Evolutionary conservation across 2,329 filamentous ascomycete genomes (phyloP).

Genomic region (Niveomyces coronatus): DNA sequence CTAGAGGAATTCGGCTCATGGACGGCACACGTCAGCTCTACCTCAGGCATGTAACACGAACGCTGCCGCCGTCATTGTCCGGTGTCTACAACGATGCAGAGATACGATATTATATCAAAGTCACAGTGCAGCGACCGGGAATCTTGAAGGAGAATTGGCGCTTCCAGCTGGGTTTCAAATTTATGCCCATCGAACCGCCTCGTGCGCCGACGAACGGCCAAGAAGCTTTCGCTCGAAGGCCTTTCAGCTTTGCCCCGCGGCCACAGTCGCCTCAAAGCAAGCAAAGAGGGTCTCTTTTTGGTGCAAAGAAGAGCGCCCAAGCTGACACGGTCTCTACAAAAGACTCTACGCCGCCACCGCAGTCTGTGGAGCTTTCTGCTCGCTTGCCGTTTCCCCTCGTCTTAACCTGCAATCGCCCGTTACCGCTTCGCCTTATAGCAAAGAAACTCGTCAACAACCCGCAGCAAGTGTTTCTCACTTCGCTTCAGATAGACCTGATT

Average conservation of each 20-base stretch:
- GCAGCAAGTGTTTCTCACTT: slow-evolving; percentile 64
- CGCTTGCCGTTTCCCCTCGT: slow-evolving; percentile 80
- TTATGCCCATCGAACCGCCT: slow-evolving; percentile 87
- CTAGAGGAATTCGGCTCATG: slow-evolving; percentile 44
- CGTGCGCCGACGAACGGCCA: slow-evolving; percentile 55
- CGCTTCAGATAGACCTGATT: slow-evolving; percentile 72
- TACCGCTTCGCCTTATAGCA: slow-evolving; percentile 71
- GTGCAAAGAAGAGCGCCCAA: slow-evolving; percentile 24
- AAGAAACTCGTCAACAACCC: slow-evolving; percentile 62
- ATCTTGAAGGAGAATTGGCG: slow-evolving; percentile 87
- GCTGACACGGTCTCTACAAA: neutral
- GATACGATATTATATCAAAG: slow-evolving; percentile 90
- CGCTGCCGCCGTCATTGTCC: slow-evolving; percentile 79
- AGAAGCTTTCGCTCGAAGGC: slow-evolving; percentile 75
- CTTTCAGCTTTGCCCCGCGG: slow-evolving; percentile 44
- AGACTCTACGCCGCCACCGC: slow-evolving; percentile 25
- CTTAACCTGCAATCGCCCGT: slow-evolving; percentile 75
- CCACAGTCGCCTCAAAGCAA: slow-evolving; percentile 24
- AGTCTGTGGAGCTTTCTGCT: slow-evolving; percentile 67
- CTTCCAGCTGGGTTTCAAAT: slow-evolving; percentile 59
- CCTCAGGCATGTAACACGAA: slow-evolving; percentile 67
- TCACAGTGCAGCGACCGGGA: slow-evolving; percentile 81
- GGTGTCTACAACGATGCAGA: slow-evolving; percentile 81
- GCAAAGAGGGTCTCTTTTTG: slow-evolving; percentile 53
- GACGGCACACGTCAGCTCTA: slow-evolving; percentile 53